A percentile compares a stretch with the other conserved stretches of the same genome.
These are phyloP conservation scores for Chionographis japonica DNA, from an alignment of 106 monocot species.

Conservation along the genomic window DNA sequence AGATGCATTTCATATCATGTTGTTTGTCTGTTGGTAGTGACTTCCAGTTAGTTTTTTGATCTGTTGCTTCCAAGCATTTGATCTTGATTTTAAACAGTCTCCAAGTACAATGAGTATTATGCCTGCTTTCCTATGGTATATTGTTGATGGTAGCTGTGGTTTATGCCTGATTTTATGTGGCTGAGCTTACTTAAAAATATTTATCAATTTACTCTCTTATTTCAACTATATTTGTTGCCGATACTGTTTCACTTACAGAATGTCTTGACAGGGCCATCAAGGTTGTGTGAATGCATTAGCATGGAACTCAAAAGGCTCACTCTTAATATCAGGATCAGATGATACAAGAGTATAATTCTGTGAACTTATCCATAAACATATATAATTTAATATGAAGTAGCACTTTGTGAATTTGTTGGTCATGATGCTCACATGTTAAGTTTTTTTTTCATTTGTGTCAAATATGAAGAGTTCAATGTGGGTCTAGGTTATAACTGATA, in stretches of 20 bases:
- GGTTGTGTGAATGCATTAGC: slow-evolving; percentile 89
- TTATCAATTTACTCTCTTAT: not conserved
- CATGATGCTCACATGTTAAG: not conserved
- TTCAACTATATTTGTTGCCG: not conserved
- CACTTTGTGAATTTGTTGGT: not conserved
- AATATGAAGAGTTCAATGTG: no score
- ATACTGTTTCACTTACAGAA: not conserved
- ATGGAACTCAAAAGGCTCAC: slow-evolving; percentile 87
- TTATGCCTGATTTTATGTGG: no score
- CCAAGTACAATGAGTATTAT: no score
- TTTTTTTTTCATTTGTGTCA: not conserved
- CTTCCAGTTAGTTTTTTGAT: no score
- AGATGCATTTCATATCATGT: no score
- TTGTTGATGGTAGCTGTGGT: no score
- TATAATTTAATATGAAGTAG: not conserved
- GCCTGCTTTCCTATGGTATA: no score
- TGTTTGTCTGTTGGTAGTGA: no score
- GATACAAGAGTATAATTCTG: slow-evolving; percentile 67
- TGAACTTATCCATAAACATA: not conserved
- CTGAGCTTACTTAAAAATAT: no score
- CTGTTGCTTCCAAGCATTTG: no score
- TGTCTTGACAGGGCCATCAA: slow-evolving; percentile 63
- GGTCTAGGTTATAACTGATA: no score
- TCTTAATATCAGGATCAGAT: slow-evolving; percentile 93
- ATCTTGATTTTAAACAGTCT: no score